Evolutionary conservation across 331 rosid genomes (phyloP).

Genomic region (Acacia concinna): DNA sequence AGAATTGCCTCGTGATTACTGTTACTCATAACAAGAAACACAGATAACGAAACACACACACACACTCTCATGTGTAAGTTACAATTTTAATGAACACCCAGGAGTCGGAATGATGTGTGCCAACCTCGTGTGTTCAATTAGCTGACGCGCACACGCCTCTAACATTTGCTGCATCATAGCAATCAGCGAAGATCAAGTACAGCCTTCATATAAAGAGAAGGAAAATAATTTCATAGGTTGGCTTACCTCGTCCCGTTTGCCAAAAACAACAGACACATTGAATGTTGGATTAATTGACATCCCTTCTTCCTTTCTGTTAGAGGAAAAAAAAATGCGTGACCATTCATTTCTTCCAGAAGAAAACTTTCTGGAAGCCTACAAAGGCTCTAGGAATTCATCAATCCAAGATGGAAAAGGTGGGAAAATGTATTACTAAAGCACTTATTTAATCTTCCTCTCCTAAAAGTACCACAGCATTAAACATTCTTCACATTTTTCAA

Average conservation of each 20-base stretch:
- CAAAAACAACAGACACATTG: conserved; percentile 80
- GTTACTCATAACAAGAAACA: not conserved
- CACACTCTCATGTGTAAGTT: not conserved
- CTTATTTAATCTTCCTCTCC: not conserved
- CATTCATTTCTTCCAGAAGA: conserved; percentile 1
- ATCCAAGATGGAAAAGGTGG: not conserved
- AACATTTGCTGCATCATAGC: conserved; percentile 70
- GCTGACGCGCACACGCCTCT: conserved; percentile 83
- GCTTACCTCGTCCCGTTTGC: conserved; percentile 90
- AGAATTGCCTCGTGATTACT: conserved; percentile 12
- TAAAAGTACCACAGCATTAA: not conserved
- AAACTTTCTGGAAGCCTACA: not conserved
- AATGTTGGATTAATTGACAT: conserved; percentile 66
- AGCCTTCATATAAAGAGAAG: conserved; percentile 17
- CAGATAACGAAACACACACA: not conserved
- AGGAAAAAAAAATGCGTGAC: conserved; percentile 18
- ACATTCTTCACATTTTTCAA: not conserved
- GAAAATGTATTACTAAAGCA: not conserved
- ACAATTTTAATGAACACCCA: not conserved
- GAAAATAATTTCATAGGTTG: conserved; percentile 7
- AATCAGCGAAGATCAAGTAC: conserved; percentile 25
- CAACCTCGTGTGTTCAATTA: conserved; percentile 76
- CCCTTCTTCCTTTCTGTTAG: conserved; percentile 77
- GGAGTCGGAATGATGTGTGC: conserved; percentile 15
- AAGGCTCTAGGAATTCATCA: not conserved